Conservation (phyloP, 2,329 filamentous ascomycete genomes). For the Septoria petroselini region DNA sequence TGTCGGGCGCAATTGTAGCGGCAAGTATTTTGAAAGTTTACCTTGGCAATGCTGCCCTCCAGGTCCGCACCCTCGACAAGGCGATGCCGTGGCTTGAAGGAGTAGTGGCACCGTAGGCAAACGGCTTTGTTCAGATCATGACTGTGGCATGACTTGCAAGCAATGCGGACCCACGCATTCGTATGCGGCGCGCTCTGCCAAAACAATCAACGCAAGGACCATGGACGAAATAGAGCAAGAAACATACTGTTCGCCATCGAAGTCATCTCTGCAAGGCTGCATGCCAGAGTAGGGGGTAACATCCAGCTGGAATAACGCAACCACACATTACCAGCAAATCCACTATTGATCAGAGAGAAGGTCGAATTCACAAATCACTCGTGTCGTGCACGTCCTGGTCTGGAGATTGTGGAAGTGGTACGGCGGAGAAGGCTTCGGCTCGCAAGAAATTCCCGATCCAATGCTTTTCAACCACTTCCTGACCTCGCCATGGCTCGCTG, state of each 20-base stretch:
- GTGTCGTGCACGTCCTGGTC: not conserved
- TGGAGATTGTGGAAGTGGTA: not conserved
- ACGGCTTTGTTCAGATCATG: slow-evolving; percentile 8
- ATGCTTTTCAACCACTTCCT: too few relatives aligned
- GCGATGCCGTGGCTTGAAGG: slow-evolving; percentile 18
- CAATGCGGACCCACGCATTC: slow-evolving; percentile 21
- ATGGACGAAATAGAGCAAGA: too few relatives aligned
- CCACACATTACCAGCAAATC: slow-evolving; percentile 23
- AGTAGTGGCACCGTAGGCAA: slow-evolving; percentile 12
- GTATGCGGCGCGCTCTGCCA: too few relatives aligned
- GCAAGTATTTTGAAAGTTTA: slow-evolving; percentile 37
- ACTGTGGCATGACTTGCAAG: slow-evolving; percentile 12
- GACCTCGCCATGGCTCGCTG: not conserved
- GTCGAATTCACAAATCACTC: slow-evolving; percentile 13
- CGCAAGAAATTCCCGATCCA: too few relatives aligned
- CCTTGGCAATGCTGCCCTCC: slow-evolving; percentile 4
- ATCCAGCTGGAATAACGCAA: slow-evolving; percentile 23
- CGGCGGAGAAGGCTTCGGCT: not conserved
- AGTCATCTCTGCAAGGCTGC: slow-evolving; percentile 29
- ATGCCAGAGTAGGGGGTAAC: slow-evolving; percentile 24
- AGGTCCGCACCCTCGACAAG: slow-evolving; percentile 1
- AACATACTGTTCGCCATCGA: too few relatives aligned
- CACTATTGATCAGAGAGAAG: slow-evolving; percentile 28
- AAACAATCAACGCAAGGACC: too few relatives aligned
- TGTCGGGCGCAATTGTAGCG: slow-evolving; percentile 32